Conservation (phyloP, 768 basidiomycete genomes). For the Suillus placidus region DNA sequence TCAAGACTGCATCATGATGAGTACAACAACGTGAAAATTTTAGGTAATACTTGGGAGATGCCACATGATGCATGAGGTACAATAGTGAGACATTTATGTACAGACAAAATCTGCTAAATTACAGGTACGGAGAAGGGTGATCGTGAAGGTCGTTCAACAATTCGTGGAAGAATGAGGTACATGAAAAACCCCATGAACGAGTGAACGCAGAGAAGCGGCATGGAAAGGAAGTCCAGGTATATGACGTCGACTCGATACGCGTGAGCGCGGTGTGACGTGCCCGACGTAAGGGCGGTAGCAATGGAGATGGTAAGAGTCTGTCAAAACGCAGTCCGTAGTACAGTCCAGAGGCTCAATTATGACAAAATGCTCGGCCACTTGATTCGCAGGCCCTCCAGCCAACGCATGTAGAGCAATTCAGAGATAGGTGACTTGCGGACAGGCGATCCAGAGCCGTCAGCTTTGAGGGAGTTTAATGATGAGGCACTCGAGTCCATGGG, state of each 20-base stretch:
- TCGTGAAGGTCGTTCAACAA: conserved; percentile 9
- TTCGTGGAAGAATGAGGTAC: conserved; percentile 18
- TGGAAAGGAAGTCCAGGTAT: conserved; percentile 10
- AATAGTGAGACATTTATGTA: conserved; percentile 5
- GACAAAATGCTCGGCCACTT: conserved; percentile 82
- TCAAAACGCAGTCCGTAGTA: background rate
- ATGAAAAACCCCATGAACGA: conserved; percentile 11
- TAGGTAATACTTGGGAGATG: background rate
- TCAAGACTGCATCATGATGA: background rate
- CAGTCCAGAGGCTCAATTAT: conserved; percentile 17
- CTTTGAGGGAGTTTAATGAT: conserved; percentile 31
- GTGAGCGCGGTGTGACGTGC: background rate
- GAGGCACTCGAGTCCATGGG: conserved; percentile 40
- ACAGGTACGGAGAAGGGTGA: background rate
- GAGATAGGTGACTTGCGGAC: conserved; percentile 85
- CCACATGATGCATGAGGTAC: background rate
- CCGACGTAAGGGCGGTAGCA: background rate
- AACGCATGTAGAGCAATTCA: conserved; percentile 95
- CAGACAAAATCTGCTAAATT: conserved; percentile 1
- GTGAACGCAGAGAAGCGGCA: background rate
- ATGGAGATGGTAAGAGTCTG: background rate
- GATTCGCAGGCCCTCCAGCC: conserved; percentile 89
- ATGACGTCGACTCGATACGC: background rate
- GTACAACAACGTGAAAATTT: background rate
- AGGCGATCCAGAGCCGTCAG: conserved; percentile 43